phyloP scores from a whole-genome alignment of 345 rosid genomes.

The Aquilaria sinensis region DNA sequence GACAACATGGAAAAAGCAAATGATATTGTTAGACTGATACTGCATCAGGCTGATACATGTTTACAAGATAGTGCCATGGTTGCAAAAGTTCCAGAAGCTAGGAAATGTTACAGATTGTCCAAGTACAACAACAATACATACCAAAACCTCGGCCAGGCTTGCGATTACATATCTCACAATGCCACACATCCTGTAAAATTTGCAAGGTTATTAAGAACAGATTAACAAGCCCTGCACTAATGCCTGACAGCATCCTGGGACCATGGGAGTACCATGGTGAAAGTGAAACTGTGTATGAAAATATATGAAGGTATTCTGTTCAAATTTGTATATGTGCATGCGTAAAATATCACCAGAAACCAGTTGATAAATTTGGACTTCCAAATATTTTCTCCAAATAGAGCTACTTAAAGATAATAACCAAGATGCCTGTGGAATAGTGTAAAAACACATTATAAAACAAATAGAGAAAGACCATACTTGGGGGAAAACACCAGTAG shows the following conservation, averaged over 20 bases:
- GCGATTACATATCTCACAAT: slow-evolving; percentile 93
- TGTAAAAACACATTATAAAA: too few relatives aligned
- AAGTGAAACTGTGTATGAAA: too few relatives aligned
- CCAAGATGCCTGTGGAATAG: too few relatives aligned
- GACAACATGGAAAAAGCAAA: not conserved
- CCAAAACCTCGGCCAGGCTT: slow-evolving; percentile 99
- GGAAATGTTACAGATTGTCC: too few relatives aligned
- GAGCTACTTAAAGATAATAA: too few relatives aligned
- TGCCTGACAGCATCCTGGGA: too few relatives aligned
- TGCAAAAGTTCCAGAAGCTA: not conserved
- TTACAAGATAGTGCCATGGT: not conserved
- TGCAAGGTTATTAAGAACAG: slow-evolving; percentile 1
- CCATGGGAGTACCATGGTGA: too few relatives aligned
- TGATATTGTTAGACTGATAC: too few relatives aligned
- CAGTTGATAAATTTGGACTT: too few relatives aligned
- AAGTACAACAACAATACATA: slow-evolving; percentile 24
- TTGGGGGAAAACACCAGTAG: slow-evolving; percentile 97
- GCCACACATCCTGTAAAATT: slow-evolving; percentile 88
- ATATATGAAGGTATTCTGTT: too few relatives aligned
- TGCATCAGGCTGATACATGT: not conserved
- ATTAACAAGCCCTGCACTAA: not conserved
- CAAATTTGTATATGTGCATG: too few relatives aligned
- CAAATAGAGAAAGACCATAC: slow-evolving; percentile 32
- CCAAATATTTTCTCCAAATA: slow-evolving; percentile 2
- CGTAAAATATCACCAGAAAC: too few relatives aligned